Conservation (phyloP, 495 filamentous ascomycete species). For the Talaromyces wortmannii region DNA sequence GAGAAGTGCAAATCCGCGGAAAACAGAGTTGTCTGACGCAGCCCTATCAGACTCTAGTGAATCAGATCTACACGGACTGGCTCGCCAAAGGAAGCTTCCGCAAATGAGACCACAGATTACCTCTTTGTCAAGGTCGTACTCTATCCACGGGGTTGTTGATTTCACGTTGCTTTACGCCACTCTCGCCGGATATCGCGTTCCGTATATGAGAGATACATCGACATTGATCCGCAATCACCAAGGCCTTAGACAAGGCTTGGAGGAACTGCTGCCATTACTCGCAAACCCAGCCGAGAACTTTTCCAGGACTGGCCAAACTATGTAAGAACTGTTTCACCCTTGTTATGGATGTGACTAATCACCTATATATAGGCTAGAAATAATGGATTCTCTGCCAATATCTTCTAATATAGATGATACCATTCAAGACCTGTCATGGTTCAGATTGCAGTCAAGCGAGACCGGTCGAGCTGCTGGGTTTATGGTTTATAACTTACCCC, state of each 20-base stretch:
- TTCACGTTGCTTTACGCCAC: background rate
- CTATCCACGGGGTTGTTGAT: background rate
- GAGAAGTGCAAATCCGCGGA: slow-evolving; percentile 3
- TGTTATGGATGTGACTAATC: background rate
- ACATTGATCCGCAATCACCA: background rate
- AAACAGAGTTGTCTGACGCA: background rate
- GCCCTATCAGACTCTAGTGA: background rate
- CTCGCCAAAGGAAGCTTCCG: background rate
- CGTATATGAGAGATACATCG: background rate
- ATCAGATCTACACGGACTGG: background rate
- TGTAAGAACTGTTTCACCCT: background rate
- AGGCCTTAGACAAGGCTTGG: slow-evolving; percentile 9
- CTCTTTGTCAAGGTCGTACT: background rate
- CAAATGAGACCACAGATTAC: background rate
- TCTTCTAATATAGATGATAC: slow-evolving; percentile 2
- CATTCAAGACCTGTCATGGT: background rate
- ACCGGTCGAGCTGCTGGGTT: background rate
- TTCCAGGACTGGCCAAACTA: background rate
- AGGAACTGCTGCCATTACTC: slow-evolving; percentile 14
- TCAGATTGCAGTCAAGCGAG: background rate
- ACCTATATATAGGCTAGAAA: background rate
- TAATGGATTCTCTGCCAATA: background rate
- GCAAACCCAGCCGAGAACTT: background rate
- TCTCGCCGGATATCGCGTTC: background rate
- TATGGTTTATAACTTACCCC: background rate